Evolutionary conservation across 208 protist genomes (phyloP), one percentile per base, ranked within the genome.

Genomic region (Trypanosoma brucei): DNA sequence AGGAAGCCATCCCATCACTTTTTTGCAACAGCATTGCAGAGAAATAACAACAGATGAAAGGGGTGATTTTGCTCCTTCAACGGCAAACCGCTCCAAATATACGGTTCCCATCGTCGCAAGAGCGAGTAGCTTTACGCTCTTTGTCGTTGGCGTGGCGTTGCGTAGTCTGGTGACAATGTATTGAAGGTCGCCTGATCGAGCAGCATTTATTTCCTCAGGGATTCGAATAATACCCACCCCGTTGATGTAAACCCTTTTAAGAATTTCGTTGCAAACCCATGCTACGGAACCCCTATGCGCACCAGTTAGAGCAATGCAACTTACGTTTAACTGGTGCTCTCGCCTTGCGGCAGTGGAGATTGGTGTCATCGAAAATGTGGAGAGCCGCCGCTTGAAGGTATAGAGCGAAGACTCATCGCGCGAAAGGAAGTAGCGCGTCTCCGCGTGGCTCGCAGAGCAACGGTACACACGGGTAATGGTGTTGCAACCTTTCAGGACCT

Each of bases 341-440:
- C 75, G 73, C 14, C 68, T 40, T 36, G 68, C 40, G 6, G n/a
- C 3, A 33, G 68, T 73, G 14, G 68, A 73, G 7, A 73, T 68
- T 48, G 34, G 7, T 36, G 48, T 67, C 14, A 68, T 49, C 0
- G 54, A 63, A 64, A 92, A 87, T 9, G 82, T 84, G 50, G 79
- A 88, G 54, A 93, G 89, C 36, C 82, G 81, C 49, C 86, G 85
- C 45, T 91, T 81, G 51, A 83, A 90, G 5, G 83, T 72, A 31
- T 91, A 73, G 48, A 92, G 68, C n/a, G 73, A 84, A 3, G 81
- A 87, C 68, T 95, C 89, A 64, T 95, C 84, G 33, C 68, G 59
- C 30, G 79, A 75, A 52, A 95, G 60, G 36, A 86, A 76, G 66
- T 90, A 88, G 42, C 86, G 54, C 51, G 86, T 88, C 51, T 82